Evolutionary conservation across 2,329 filamentous ascomycete genomes (phyloP), one percentile per base, ranked within the genome.

Genomic region (Cercospora sp.): DNA sequence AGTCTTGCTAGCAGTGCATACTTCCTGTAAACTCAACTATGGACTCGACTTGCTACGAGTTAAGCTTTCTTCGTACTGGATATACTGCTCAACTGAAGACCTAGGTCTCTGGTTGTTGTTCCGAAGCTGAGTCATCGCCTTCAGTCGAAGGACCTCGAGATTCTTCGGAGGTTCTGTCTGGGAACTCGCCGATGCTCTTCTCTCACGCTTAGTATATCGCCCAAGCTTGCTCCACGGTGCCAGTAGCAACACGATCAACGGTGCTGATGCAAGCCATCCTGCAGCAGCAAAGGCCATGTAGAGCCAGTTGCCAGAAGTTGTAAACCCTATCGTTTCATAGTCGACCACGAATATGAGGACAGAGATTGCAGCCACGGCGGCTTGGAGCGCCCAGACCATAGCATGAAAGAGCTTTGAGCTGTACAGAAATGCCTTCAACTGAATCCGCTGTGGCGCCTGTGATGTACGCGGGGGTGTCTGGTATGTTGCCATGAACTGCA

Each of bases 361-460:
- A 18, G 69, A 61, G 12, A 67, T 67, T 10, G 13, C 64, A 3
- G 53, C 45, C 8, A 60, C 53, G 5, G 53, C 68, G 12, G 62
- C 62, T 42, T 71, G 69, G 2, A 55, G 61, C 7, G 51, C 9
- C 67, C 64, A 69, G 6, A 69, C 26, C 20, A 69, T 55, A 10
- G 60, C 30, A 13, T 65, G 64, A 59, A 69, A 69, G 9, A 71
- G 64, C 40, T 63, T 68, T 28, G 61, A 67, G 7, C 63, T 67
- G 59, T 71, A 71, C n/a, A 71, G 26, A 10, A 71, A 55, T 26
- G 69, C 66, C 67, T 67, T 71, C n/a, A 71, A 33, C 64, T 71
- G 64, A 2, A 68, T 67, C 10, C 69, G 61, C 48, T 71, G 59
- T 6, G 51, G 31, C 13, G 62, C 61, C 33, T 66, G 62, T 31